These are phyloP conservation scores for Tubosaeta sp. DNA, from an alignment of 768 basidiomycete species.

Conservation along the genomic window DNA sequence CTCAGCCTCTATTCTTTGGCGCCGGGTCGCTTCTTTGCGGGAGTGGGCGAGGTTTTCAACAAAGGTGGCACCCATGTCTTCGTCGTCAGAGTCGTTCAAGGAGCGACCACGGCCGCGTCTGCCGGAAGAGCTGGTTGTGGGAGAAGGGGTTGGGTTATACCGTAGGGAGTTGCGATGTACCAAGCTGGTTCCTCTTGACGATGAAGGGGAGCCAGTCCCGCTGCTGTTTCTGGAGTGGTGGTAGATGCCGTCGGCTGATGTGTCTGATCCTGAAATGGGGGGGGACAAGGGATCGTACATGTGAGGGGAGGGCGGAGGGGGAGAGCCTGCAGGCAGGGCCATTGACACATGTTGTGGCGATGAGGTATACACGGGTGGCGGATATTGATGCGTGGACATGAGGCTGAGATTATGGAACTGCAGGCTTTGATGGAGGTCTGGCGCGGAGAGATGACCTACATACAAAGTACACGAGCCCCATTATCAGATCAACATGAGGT, in stretches of 20 bases:
- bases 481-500: conserved; percentile 68
- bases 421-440: conserved; percentile 65
- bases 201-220: conserved; percentile 69
- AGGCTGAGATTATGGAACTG: conserved; percentile 61
- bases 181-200: conserved; percentile 70
- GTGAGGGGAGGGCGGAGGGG: conserved; percentile 73
- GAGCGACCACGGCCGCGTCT: conserved; percentile 65
- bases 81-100: conserved; percentile 72
- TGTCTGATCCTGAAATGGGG: conserved; percentile 86
- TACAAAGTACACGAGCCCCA: conserved; percentile 44
- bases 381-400: conserved; percentile 66
- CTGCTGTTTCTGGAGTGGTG: conserved; percentile 73
- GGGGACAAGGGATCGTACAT: conserved; percentile 84
- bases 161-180: conserved; percentile 68
- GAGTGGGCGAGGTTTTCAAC: conserved; percentile 71
- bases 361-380: conserved; percentile 54
- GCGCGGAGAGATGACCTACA: conserved; percentile 59
- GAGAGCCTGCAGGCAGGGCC: conserved; percentile 59
- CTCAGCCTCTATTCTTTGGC: conserved; percentile 87
- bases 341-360: conserved; percentile 66
- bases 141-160: conserved; percentile 81
- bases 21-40: conserved; percentile 78
- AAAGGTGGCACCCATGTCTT: conserved; percentile 63
- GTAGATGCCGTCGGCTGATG: conserved; percentile 78
- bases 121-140: conserved; percentile 64